A percentile compares a stretch with the other conserved stretches of the same genome.
Evolutionary conservation across 2,329 filamentous ascomycete species (phyloP).

Genomic region (Trichoderma sp.): DNA sequence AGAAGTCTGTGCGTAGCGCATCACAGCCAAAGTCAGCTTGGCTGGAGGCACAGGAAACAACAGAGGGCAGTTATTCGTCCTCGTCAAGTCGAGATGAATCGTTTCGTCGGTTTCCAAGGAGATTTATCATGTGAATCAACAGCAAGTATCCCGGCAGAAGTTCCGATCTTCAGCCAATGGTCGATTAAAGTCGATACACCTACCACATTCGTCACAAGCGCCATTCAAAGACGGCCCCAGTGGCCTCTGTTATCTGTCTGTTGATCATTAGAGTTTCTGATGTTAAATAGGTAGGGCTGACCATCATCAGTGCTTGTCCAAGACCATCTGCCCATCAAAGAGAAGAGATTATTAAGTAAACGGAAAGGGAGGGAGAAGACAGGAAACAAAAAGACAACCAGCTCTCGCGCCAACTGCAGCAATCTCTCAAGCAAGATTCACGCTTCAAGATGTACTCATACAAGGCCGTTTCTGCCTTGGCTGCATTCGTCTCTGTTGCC

Average conservation of each 20-base stretch:
- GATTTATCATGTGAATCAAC: slow-evolving; percentile 6
- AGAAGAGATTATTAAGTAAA: neutral
- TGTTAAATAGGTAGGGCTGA: slow-evolving; percentile 10
- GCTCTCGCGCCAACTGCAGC: neutral
- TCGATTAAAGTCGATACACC: slow-evolving; percentile 4
- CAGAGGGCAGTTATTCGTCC: slow-evolving; percentile 1
- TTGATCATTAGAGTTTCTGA: slow-evolving; percentile 14
- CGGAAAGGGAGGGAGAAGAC: neutral
- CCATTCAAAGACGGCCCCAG: slow-evolving; percentile 11
- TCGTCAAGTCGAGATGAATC: neutral
- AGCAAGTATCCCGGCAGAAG: slow-evolving; percentile 1
- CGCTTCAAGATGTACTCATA: slow-evolving; percentile 24
- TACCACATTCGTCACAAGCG: slow-evolving; percentile 24
- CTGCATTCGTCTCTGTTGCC: slow-evolving; percentile 27
- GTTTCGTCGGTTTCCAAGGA: neutral
- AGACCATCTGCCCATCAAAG: neutral
- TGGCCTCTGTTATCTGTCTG: slow-evolving; percentile 3
- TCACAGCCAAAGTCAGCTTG: neutral
- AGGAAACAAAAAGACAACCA: neutral
- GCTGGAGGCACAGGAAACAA: neutral
- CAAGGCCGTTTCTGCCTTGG: slow-evolving; percentile 26
- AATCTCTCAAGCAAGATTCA: neutral
- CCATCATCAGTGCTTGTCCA: neutral
- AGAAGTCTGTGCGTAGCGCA: neutral
- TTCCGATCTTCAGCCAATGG: slow-evolving; percentile 10